These are phyloP conservation scores for Coemansia brasiliensis DNA, from an alignment of 192 early-diverging fungal genomes.

Conservation along the genomic window DNA sequence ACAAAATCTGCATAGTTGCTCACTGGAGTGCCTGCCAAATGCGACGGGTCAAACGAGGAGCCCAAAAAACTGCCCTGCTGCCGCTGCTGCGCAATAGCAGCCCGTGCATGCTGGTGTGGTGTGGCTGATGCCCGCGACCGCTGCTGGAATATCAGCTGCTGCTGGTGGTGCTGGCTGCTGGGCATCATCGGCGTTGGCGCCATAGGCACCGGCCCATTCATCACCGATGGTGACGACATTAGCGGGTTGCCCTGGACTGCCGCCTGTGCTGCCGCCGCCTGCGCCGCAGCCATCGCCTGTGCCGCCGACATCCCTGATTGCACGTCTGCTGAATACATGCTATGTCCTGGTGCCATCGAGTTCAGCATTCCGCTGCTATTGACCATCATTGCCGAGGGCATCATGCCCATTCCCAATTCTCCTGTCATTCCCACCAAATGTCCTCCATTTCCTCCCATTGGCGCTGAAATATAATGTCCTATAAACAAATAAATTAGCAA, in stretches of 20 bases:
- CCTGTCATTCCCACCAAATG: constrained; percentile 48
- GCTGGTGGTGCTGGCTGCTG: constrained; percentile 67
- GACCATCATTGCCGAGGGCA: constrained; percentile 56
- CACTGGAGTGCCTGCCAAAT: constrained; percentile 41
- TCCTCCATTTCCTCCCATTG: constrained; percentile 47
- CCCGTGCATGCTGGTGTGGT: constrained; percentile 87
- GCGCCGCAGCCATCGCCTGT: constrained; percentile 31
- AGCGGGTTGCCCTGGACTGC: constrained; percentile 44
- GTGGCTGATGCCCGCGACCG: constrained; percentile 73
- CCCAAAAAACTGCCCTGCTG: constrained; percentile 53
- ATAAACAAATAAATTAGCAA: not conserved
- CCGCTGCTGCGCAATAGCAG: constrained; percentile 79
- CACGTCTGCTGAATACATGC: constrained; percentile 42
- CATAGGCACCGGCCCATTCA: constrained; percentile 50
- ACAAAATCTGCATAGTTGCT: constrained; percentile 54
- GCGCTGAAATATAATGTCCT: constrained; percentile 28
- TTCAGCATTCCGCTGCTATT: constrained; percentile 40
- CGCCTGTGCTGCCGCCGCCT: constrained; percentile 20
- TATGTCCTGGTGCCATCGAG: constrained; percentile 35
- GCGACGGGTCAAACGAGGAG: constrained; percentile 24
- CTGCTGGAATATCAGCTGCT: constrained; percentile 71
- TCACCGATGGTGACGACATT: constrained; percentile 51
- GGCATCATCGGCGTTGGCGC: constrained; percentile 55
- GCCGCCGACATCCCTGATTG: constrained; percentile 35
- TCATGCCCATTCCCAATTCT: constrained; percentile 30